phyloP scores from a whole-genome alignment of 495 filamentous ascomycete genomes.

The Glarea lozoyensis region DNA sequence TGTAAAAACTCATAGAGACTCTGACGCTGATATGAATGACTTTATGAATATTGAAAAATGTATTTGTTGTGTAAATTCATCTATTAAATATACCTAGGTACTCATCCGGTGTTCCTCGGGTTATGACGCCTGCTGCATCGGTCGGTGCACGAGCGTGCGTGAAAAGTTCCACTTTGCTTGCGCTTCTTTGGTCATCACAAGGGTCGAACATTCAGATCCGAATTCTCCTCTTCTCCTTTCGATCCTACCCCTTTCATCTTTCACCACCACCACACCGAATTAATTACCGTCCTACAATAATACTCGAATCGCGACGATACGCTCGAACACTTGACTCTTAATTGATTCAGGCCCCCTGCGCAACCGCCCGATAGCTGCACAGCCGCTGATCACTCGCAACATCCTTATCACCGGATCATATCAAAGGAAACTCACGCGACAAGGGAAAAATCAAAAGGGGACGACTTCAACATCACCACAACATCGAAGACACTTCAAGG shows the following conservation, averaged over 20 bases:
- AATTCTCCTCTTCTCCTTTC: neutral
- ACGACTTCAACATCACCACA: constrained; percentile 1
- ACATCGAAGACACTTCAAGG: neutral
- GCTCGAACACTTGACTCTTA: constrained; percentile 13
- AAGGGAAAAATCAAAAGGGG: neutral
- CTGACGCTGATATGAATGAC: no score
- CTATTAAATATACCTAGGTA: neutral
- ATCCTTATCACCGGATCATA: constrained; percentile 17
- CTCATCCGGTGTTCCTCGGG: neutral
- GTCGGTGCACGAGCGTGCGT: no score
- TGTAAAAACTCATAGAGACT: no score
- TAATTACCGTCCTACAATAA: neutral
- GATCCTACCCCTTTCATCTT: constrained; percentile 2
- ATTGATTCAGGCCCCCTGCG: constrained; percentile 17
- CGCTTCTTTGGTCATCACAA: constrained; percentile 6
- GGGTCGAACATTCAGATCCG: constrained; percentile 4
- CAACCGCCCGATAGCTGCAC: no score
- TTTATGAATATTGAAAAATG: no score
- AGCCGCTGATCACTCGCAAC: neutral
- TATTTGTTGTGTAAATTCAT: no score
- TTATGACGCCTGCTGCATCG: neutral
- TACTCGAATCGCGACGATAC: no score
- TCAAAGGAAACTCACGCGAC: constrained; percentile 15
- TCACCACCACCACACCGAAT: constrained; percentile 2
- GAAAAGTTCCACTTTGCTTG: no score